phyloP scores from a whole-genome alignment of 2,329 filamentous ascomycete species.

The Pseudomassariella vexata region DNA sequence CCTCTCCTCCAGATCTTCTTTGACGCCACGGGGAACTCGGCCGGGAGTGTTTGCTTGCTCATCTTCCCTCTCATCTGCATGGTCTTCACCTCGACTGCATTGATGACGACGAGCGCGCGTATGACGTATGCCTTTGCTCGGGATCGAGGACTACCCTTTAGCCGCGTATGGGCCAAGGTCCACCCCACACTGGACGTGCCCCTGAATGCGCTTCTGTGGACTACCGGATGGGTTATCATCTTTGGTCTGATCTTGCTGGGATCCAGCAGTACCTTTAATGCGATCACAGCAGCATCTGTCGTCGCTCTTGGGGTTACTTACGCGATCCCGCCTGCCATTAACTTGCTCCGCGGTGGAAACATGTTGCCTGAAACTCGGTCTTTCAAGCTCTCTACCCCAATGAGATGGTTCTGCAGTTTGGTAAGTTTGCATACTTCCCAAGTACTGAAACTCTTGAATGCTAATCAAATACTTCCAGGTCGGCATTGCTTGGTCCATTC shows the following conservation, averaged over 20 bases:
- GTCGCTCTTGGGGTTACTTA: conserved; percentile 69
- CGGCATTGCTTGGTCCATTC: conserved; percentile 58
- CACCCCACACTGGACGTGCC: conserved; percentile 58
- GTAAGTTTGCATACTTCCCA: conserved; percentile 24
- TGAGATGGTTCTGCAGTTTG: conserved; percentile 57
- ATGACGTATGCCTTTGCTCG: conserved; percentile 65
- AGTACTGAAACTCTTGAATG: neutral
- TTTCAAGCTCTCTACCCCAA: conserved; percentile 46
- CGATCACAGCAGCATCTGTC: conserved; percentile 65
- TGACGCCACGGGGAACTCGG: conserved; percentile 55
- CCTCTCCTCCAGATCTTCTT: conserved; percentile 58
- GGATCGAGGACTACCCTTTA: conserved; percentile 60
- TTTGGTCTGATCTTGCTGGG: conserved; percentile 68
- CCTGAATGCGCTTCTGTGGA: conserved; percentile 59
- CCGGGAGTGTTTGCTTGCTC: conserved; percentile 58
- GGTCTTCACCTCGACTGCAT: conserved; percentile 55
- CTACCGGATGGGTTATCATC: conserved; percentile 54
- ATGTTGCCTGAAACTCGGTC: conserved; percentile 54
- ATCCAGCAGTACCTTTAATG: conserved; percentile 62
- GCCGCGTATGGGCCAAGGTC: conserved; percentile 37
- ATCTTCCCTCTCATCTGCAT: conserved; percentile 62
- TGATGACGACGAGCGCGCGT: conserved; percentile 61
- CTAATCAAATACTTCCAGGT: conserved; percentile 23
- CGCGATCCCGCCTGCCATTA: conserved; percentile 66
- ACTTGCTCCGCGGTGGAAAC: conserved; percentile 59